Conservation (phyloP, 306 rosid species). For the Potentilla sterilis region DNA sequence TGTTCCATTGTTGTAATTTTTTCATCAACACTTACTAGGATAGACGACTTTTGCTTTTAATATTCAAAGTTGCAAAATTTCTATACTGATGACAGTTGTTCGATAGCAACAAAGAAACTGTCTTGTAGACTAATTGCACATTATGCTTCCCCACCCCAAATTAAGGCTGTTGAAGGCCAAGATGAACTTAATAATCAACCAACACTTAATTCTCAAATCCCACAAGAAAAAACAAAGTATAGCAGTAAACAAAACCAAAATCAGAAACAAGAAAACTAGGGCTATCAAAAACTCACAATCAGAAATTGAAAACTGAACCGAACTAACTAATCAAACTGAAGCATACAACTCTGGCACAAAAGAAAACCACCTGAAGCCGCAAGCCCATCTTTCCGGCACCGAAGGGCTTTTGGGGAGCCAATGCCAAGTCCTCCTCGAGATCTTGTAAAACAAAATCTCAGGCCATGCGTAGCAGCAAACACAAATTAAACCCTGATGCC, state of each 20-base stretch:
- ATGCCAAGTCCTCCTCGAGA: slow-evolving; percentile 78
- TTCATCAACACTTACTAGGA: background rate
- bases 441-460: slow-evolving; percentile 74
- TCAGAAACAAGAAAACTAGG: background rate
- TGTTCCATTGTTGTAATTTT: background rate
- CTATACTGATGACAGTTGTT: background rate
- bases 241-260: background rate
- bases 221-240: background rate
- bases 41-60: background rate
- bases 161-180: background rate
- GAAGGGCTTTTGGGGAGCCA: slow-evolving; percentile 86
- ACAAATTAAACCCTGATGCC: slow-evolving; percentile 88
- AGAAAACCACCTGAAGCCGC: slow-evolving; percentile 89
- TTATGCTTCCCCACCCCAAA: too few species aligned
- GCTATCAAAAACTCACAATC: background rate
- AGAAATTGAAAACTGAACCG: background rate
- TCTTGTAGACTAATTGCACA: background rate
- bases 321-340: slow-evolving; percentile 18
- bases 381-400: slow-evolving; percentile 72
- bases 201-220: background rate
- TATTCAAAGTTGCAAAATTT: background rate
- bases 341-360: slow-evolving; percentile 70
- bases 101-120: slow-evolving; percentile 3
- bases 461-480: slow-evolving; percentile 92
- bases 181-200: background rate